phyloP scores from a whole-genome alignment of 2,329 filamentous ascomycete genomes.

The Apiospora saccharicola region DNA sequence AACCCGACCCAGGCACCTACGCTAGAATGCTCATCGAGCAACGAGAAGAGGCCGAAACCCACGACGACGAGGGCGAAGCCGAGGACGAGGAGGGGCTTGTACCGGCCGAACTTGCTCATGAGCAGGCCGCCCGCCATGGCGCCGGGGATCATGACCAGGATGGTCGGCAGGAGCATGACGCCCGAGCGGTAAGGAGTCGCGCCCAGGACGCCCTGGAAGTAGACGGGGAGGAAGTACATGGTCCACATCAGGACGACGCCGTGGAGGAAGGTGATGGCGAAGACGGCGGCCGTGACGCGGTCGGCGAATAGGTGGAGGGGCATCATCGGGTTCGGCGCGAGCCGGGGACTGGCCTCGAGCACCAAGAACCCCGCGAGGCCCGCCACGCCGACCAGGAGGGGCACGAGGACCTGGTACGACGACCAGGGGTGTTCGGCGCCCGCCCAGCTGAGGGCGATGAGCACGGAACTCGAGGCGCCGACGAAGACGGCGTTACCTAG shows the following conservation, averaged over 20 bases:
- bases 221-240: conserved; percentile 52
- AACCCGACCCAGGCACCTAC: conserved; percentile 47
- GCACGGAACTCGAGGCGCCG: not conserved
- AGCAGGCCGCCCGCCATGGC: conserved; percentile 33
- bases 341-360: not conserved
- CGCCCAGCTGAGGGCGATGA: conserved; percentile 1
- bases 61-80: conserved; percentile 42
- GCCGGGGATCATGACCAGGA: conserved; percentile 32
- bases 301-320: conserved; percentile 52
- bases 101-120: conserved; percentile 38
- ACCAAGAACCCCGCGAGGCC: conserved; percentile 37
- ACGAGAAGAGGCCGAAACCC: conserved; percentile 46
- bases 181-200: conserved; percentile 41
- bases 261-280: conserved; percentile 45
- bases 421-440: not conserved
- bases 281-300: conserved; percentile 43
- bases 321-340: conserved; percentile 42
- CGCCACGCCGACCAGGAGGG: not conserved
- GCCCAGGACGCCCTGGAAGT: conserved; percentile 51
- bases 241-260: conserved; percentile 45
- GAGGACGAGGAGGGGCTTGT: conserved; percentile 36
- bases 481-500: not conserved
- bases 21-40: conserved; percentile 43
- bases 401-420: not conserved
- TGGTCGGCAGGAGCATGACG: conserved; percentile 38